These are phyloP conservation scores for Rhynchospora breviuscula DNA, from an alignment of 176 grass and related monocot genomes.

Conservation along the genomic window DNA sequence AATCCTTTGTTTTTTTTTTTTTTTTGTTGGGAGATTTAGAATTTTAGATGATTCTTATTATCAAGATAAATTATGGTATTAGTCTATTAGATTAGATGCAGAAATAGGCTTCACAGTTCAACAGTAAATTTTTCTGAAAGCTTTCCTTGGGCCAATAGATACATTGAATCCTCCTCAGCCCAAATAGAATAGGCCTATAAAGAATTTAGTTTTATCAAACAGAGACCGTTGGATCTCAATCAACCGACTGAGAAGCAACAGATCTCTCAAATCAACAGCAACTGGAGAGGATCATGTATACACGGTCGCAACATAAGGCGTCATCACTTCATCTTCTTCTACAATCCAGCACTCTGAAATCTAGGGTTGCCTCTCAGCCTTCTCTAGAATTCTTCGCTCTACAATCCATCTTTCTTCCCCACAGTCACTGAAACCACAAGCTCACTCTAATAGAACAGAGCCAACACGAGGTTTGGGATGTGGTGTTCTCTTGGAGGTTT, in stretches of 20 bases:
- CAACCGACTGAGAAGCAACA: not conserved
- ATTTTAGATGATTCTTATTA: too few species aligned
- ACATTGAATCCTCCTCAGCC: not conserved
- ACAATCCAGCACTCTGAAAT: slow-evolving; percentile 24
- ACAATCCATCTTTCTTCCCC: slow-evolving; percentile 10
- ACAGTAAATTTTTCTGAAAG: not conserved
- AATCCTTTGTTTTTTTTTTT: too few species aligned
- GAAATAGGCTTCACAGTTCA: too few species aligned
- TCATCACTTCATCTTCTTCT: slow-evolving; percentile 19
- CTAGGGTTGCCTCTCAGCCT: slow-evolving; percentile 17
- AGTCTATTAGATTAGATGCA: too few species aligned
- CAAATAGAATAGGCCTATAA: not conserved
- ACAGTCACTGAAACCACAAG: not conserved
- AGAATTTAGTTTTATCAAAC: not conserved
- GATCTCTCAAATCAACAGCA: not conserved
- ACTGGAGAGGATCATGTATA: not conserved
- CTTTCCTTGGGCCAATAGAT: not conserved
- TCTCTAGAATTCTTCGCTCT: slow-evolving; percentile 16
- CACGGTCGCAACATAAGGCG: not conserved
- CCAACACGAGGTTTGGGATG: not conserved
- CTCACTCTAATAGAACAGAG: not conserved
- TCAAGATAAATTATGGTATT: too few species aligned
- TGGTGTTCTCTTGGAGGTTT: not conserved
- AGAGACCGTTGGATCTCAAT: not conserved
- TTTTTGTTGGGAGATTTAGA: too few species aligned